Evolutionary conservation across 768 basidiomycete genomes (phyloP), one percentile per base, ranked within the genome.

Genomic region (Xanthoconium stramineum): DNA sequence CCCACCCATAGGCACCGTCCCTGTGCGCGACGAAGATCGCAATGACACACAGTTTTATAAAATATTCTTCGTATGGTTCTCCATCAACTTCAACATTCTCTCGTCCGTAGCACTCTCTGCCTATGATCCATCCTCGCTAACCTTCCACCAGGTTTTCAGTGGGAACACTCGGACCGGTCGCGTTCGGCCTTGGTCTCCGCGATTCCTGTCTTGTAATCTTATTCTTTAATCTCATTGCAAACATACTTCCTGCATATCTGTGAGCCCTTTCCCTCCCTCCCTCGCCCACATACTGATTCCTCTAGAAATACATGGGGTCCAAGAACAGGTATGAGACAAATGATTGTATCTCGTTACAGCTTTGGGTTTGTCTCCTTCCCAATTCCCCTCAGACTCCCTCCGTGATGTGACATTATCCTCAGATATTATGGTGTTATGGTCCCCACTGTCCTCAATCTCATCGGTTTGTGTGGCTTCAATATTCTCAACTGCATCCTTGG

Each of bases 301-400:
- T 24, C 12, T 49, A 82, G 80, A 56, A 72, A 82, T n/a, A 83
- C 85, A 4, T 90, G 89, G 72, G 89, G 91, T 12, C 89, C 91
- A 0, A 85, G 84, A 66, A 74, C 88, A 1, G 94, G 94, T 12
- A 80, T 87, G 65, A 80, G 91, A 19, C 87, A 93, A 62, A 91
- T 94, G 89, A 83, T 90, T 24, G 80, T 83, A 43, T 85, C 91
- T 3, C 72, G 83, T 28, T 85, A 83, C 65, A 79, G 72, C 52
- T 82, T 83, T 61, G 83, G 83, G 79, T 79, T 14, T 9, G 73
- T 65, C 65, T 68, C 47, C 65, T 75, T 13, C 75, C 75, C 53
- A n/a, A 12, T 10, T 30, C 7, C 6, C 74, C 76, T 49, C 30
- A 0, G 5, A 1, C 14, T 1, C 20, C 6, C 51, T 57, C 10